Conservation (phyloP, 108 stramenopile species). For the Cyclotella cryptica region DNA sequence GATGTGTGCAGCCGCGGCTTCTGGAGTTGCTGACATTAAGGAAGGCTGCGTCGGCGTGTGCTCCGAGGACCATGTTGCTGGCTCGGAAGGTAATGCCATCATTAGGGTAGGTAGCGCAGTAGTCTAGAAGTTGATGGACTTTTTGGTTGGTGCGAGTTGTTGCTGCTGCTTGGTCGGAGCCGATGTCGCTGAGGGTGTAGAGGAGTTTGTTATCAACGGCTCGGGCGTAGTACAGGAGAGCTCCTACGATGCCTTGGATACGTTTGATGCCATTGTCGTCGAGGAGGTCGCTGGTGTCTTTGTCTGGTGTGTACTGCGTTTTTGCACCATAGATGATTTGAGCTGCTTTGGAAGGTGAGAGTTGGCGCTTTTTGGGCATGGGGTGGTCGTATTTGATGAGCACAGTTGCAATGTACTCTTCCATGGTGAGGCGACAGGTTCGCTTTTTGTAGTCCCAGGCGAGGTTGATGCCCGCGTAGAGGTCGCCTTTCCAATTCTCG, state of each 20-base stretch:
- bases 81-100: conserved; percentile 39
- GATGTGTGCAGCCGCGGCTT: conserved; percentile 39
- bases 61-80: conserved; percentile 46
- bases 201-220: conserved; percentile 10
- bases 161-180: conserved; percentile 31
- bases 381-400: conserved; percentile 43
- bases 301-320: conserved; percentile 1
- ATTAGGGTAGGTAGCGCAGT: conserved; percentile 50
- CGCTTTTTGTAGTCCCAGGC: conserved; percentile 54
- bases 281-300: conserved; percentile 51
- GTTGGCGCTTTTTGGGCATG: conserved; percentile 18
- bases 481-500: conserved; percentile 30
- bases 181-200: background rate
- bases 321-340: conserved; percentile 1
- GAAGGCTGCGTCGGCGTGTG: conserved; percentile 47
- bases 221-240: conserved; percentile 1
- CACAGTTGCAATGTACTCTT: conserved; percentile 50
- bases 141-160: conserved; percentile 12
- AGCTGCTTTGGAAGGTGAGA: background rate
- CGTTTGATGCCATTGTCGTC: conserved; percentile 57
- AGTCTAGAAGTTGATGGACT: conserved; percentile 47
- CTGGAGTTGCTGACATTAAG: conserved; percentile 39
- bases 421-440: conserved; percentile 46
- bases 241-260: background rate
- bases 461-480: conserved; percentile 43